These are phyloP conservation scores for Leccinum ochraceum DNA, from an alignment of 768 basidiomycete genomes.

Conservation along the genomic window DNA sequence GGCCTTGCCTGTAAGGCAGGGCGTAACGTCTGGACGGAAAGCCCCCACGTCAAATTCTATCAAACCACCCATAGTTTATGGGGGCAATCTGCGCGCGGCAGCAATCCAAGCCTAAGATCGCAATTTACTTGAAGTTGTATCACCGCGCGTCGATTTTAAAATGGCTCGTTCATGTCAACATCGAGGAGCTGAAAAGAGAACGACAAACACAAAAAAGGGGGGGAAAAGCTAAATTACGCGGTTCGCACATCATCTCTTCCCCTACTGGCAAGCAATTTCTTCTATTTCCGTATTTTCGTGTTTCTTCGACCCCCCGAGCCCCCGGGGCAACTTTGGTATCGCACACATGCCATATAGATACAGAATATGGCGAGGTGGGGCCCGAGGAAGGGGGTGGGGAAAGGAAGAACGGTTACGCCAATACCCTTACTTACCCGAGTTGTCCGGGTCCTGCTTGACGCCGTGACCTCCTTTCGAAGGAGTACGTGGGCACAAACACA, in stretches of 20 bases:
- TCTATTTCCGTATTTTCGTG: background rate
- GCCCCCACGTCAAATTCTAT: constrained; percentile 67
- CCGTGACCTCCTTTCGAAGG: background rate
- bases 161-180: background rate
- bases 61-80: constrained; percentile 33
- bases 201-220: background rate
- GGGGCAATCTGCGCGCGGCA: background rate
- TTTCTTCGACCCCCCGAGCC: background rate
- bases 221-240: background rate
- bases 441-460: background rate
- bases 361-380: background rate
- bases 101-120: background rate
- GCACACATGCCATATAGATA: background rate
- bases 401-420: background rate
- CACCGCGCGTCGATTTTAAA: background rate
- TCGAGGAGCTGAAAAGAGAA: background rate
- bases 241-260: background rate
- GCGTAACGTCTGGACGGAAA: constrained; percentile 55
- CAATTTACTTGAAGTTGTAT: background rate
- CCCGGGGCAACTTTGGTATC: background rate
- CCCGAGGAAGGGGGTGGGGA: background rate
- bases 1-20: constrained; percentile 41
- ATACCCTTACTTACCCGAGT: too few relatives aligned
- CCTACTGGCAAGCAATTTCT: background rate
- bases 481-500: background rate